Conservation (phyloP, 1,284 basidiomycete genomes). For the Irpex rosettiformis region DNA sequence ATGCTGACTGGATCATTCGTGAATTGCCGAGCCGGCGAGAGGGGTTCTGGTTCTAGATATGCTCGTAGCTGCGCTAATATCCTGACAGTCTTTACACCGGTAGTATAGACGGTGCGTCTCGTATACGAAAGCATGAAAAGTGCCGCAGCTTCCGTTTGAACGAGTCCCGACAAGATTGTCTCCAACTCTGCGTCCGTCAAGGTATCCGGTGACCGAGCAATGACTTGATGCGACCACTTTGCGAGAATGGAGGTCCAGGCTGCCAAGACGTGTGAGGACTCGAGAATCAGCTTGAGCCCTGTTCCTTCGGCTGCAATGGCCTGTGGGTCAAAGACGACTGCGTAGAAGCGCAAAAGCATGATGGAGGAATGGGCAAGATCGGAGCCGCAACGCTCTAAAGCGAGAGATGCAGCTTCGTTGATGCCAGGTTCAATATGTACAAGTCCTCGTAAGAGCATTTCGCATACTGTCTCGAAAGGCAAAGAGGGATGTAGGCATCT, state of each 20-base stretch:
- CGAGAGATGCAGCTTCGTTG: slow-evolving; percentile 64
- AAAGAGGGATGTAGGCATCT: slow-evolving; percentile 65
- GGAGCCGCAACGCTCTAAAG: slow-evolving; percentile 73
- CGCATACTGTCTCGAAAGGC: slow-evolving; percentile 62
- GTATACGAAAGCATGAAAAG: slow-evolving; percentile 80
- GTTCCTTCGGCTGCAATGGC: slow-evolving; percentile 67
- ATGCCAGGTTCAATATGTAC: slow-evolving; percentile 82
- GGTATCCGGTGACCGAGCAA: slow-evolving; percentile 35
- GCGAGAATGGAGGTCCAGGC: slow-evolving; percentile 80
- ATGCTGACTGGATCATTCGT: slow-evolving; percentile 34
- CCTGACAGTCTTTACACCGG: slow-evolving; percentile 61
- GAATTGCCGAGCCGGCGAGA: slow-evolving; percentile 25
- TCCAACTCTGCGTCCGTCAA: slow-evolving; percentile 39
- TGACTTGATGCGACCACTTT: slow-evolving; percentile 56
- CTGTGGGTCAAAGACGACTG: slow-evolving; percentile 76
- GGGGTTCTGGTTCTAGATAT: slow-evolving; percentile 35
- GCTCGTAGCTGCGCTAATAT: slow-evolving; percentile 43
- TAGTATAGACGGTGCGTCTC: slow-evolving; percentile 42
- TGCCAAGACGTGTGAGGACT: slow-evolving; percentile 59
- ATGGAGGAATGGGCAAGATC: slow-evolving; percentile 55
- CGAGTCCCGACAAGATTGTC: slow-evolving; percentile 39
- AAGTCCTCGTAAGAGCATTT: slow-evolving; percentile 79
- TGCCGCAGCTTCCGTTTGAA: slow-evolving; percentile 69
- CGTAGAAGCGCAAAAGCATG: slow-evolving; percentile 69
- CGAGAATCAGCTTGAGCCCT: slow-evolving; percentile 60